A percentile compares a stretch with the other conserved stretches of the same genome.
Conservation (phyloP, 1,284 basidiomycete species). For the Pseudozyma thailandica region DNA sequence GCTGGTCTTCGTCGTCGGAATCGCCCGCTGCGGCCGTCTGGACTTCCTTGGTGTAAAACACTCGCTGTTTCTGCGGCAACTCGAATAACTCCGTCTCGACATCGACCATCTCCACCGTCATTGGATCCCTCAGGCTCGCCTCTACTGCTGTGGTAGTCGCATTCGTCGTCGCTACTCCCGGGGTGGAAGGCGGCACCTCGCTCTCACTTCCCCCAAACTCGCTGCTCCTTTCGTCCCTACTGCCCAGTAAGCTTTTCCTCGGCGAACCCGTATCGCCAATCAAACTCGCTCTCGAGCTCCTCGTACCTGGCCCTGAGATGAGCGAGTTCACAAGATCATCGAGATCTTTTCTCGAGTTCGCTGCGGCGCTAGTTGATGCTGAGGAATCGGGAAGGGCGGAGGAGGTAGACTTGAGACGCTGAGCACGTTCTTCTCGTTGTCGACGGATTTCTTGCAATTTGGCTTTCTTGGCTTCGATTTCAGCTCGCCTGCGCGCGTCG, state of each 20-base stretch:
- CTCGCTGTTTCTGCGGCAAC: constrained; percentile 83
- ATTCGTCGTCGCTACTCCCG: constrained; percentile 11
- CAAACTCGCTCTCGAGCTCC: constrained; percentile 19
- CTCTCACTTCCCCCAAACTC: constrained; percentile 49
- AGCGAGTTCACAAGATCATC: constrained; percentile 64
- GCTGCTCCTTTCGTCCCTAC: constrained; percentile 23
- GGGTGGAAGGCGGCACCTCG: constrained; percentile 28
- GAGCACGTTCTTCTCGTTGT: constrained; percentile 75
- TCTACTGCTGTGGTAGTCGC: constrained; percentile 13
- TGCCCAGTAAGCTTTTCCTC: constrained; percentile 19
- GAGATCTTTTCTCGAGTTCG: constrained; percentile 51
- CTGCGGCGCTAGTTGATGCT: constrained; percentile 2
- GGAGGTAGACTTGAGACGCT: constrained; percentile 36
- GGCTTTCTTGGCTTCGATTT: constrained; percentile 89
- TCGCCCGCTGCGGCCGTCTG: constrained; percentile 70
- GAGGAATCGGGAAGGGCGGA: constrained; percentile 10
- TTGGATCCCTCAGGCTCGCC: not conserved
- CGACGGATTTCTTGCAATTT: constrained; percentile 85
- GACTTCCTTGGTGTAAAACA: constrained; percentile 92
- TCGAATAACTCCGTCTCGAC: constrained; percentile 82
- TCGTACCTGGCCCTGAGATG: constrained; percentile 24
- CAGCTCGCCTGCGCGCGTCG: constrained; percentile 73
- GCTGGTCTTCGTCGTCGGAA: constrained; percentile 72
- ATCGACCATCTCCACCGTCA: constrained; percentile 80
- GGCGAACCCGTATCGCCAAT: constrained; percentile 28